Evolutionary conservation across 2,329 filamentous ascomycete genomes (phyloP), one percentile per base, ranked within the genome.

Genomic region (Ophiostoma sp.): DNA sequence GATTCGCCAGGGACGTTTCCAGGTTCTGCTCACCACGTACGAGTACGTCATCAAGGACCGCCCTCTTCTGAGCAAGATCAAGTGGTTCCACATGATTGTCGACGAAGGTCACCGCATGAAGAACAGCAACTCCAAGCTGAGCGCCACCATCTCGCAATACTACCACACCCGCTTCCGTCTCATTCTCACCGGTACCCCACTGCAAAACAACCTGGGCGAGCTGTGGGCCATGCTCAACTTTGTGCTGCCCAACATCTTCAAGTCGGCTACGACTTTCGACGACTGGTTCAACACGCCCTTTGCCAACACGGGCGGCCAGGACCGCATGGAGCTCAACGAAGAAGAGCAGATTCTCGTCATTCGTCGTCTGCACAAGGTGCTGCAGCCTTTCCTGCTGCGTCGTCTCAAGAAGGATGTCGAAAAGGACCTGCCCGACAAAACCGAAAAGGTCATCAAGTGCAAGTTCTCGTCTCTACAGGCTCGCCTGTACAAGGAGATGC

Each of bases 231-330:
- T 99, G 86, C 92, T 99, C 79, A 99, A 99, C 85, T 99, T 99
- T 82, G 96, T 98, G 55, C 86, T 99, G 68, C 96, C 96, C 2
- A 98, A 94, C 78, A 99, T 99, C 77, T 99, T 99, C 91, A 99
- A 99, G 82, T 98, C 96, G 1, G 94, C 95, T 75, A 98, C 96
- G 81, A 98, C 95, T 1, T 99, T 99, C 80, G 96, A 99, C 81
- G 96, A 99, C 82, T 99, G 96, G 96, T 99, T 99, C 90, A 99
- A 98, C 81, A 99, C 96, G 33, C 96, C 96, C 0, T 99, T 99
- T 82, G 96, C 96, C 78, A 99, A 99, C 81, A 99, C 96, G 5
- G 96, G 96, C 83, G 91, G 94, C 55, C 95, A 98, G 83, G 96
- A 99, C 83, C 97, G 96, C 86, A 99, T 99, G 93, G 95, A 98